phyloP scores from a whole-genome alignment of 768 basidiomycete species.

The Mycena metata region DNA sequence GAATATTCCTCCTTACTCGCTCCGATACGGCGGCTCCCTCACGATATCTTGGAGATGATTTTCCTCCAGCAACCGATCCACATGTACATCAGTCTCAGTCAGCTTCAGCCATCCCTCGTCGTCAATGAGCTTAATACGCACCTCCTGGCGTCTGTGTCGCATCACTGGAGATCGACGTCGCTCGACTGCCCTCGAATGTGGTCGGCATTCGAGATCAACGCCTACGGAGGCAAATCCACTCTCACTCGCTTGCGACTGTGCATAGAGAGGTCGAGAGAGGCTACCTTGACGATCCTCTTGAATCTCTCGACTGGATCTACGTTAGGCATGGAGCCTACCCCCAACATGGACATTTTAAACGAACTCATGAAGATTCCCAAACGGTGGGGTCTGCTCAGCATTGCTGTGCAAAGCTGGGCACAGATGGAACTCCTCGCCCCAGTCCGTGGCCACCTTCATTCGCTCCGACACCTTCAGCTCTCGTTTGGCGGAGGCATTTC shows the following conservation, averaged over 20 bases:
- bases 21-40: constrained; percentile 5
- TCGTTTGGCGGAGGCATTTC: too few species aligned
- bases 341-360: too few species aligned
- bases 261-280: constrained; percentile 2
- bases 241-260: not conserved
- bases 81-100: not conserved
- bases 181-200: not conserved
- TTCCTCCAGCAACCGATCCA: constrained; percentile 10
- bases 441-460: too few species aligned
- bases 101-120: not conserved
- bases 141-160: not conserved
- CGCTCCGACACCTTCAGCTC: too few species aligned
- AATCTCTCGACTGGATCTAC: too few species aligned
- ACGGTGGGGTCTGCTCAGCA: too few species aligned
- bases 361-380: too few species aligned
- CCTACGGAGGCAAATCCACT: not conserved
- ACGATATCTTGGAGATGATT: constrained; percentile 7
- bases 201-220: not conserved
- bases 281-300: not conserved
- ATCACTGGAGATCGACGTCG: not conserved
- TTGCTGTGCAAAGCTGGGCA: too few species aligned
- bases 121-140: not conserved
- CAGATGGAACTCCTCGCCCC: too few species aligned
- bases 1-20: constrained; percentile 25
- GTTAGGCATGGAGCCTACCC: too few species aligned